Conservation (phyloP, 495 filamentous ascomycete genomes). For the Trichoderma orchidacearum region DNA sequence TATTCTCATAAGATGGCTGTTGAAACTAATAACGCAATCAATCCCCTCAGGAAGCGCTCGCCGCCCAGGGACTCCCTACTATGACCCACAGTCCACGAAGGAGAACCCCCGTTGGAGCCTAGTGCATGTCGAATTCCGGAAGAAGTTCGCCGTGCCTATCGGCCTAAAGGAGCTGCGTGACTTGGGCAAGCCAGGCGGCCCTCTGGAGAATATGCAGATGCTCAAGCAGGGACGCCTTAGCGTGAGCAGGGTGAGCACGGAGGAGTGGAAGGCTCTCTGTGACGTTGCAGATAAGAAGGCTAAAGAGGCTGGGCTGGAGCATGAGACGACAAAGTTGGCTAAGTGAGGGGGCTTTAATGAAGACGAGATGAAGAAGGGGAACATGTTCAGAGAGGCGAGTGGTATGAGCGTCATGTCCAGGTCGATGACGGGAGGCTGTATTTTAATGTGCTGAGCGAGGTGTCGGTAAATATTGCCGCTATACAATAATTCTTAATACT, state of each 20-base stretch:
- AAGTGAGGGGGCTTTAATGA: no score
- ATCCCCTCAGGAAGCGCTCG: constrained; percentile 58
- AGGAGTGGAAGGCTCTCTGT: constrained; percentile 74
- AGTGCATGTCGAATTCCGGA: constrained; percentile 75
- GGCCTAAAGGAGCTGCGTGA: constrained; percentile 61
- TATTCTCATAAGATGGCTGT: neutral
- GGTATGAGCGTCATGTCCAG: neutral
- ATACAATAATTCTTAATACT: neutral
- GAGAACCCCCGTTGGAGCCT: constrained; percentile 79
- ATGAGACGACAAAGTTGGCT: neutral
- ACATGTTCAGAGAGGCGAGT: neutral
- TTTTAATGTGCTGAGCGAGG: neutral
- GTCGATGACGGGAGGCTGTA: neutral
- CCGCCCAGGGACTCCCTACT: constrained; percentile 65
- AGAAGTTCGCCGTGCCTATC: constrained; percentile 63
- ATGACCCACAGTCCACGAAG: constrained; percentile 58
- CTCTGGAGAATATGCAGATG: constrained; percentile 72
- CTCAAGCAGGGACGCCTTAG: constrained; percentile 69
- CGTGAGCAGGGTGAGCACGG: constrained; percentile 58
- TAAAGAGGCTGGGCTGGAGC: constrained; percentile 3
- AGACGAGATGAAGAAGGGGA: no score
- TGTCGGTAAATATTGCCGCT: neutral
- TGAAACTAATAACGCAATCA: constrained; percentile 8
- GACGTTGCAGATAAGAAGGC: constrained; percentile 29
- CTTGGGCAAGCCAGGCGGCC: constrained; percentile 39